Evolutionary conservation across 202 grass and related monocot species (phyloP).

Genomic region (Eragrostis tef): DNA sequence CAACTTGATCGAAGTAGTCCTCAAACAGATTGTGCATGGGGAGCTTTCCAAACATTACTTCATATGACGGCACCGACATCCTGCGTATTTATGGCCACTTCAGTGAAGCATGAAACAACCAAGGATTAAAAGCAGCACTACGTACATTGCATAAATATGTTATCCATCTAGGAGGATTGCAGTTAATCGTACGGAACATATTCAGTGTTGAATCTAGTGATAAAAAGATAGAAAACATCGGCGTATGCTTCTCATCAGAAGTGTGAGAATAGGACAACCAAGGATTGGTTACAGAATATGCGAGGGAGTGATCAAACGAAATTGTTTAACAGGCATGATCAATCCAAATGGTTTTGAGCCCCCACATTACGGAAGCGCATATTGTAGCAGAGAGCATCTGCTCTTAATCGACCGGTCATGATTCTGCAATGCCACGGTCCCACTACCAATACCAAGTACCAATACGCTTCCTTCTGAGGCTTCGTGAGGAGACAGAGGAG

Average conservation of each 20-base stretch:
- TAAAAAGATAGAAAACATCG: too few relatives aligned
- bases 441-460: too few relatives aligned
- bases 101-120: background rate
- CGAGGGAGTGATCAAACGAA: background rate
- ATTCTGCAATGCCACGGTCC: too few relatives aligned
- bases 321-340: background rate
- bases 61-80: constrained; percentile 84
- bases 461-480: background rate
- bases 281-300: background rate
- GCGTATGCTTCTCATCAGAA: too few relatives aligned
- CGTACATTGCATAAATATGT: background rate
- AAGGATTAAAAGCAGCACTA: background rate
- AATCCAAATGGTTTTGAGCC: constrained; percentile 5
- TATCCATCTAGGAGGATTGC: background rate
- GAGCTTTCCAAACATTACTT: constrained; percentile 86
- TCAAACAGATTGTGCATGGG: constrained; percentile 68
- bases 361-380: background rate
- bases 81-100: constrained; percentile 40
- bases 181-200: background rate
- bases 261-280: background rate
- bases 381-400: too few relatives aligned
- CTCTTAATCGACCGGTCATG: too few relatives aligned
- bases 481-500: background rate
- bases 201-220: too few relatives aligned
- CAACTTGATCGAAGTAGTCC: constrained; percentile 82